These are phyloP conservation scores for Farysia itapuensis DNA, from an alignment of 1,284 basidiomycete species.

Conservation along the genomic window DNA sequence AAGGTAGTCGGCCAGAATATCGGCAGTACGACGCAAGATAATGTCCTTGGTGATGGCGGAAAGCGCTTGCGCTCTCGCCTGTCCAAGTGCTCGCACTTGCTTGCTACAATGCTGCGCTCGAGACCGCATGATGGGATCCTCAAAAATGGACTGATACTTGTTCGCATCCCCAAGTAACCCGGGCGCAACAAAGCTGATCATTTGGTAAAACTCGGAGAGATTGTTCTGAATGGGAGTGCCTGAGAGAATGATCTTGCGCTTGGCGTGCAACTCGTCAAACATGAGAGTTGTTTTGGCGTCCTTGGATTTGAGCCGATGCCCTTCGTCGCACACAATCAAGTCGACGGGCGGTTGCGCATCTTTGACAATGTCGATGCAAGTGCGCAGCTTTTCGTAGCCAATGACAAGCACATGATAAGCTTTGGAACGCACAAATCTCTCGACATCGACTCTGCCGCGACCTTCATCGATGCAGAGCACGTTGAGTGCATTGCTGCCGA, in stretches of 20 bases:
- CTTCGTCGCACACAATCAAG: constrained; percentile 93
- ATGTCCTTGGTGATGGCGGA: constrained; percentile 78
- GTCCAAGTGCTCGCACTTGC: constrained; percentile 75
- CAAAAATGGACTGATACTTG: constrained; percentile 68
- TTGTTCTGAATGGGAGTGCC: constrained; percentile 97
- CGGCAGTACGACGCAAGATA: constrained; percentile 75
- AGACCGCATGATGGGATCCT: constrained; percentile 84
- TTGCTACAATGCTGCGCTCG: constrained; percentile 74
- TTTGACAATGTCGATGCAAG: constrained; percentile 43
- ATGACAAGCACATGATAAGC: constrained; percentile 83
- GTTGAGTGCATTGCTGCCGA: constrained; percentile 73
- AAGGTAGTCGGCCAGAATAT: constrained; percentile 77
- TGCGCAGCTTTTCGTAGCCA: constrained; percentile 85
- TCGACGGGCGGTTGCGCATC: constrained; percentile 73
- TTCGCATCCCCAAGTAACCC: constrained; percentile 68
- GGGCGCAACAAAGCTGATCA: constrained; percentile 94
- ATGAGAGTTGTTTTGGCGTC: constrained; percentile 87
- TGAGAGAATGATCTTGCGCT: constrained; percentile 77
- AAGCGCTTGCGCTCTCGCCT: constrained; percentile 65
- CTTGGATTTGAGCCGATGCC: constrained; percentile 89
- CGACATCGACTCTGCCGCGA: constrained; percentile 31
- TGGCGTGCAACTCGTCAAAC: constrained; percentile 78
- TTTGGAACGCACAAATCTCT: constrained; percentile 60
- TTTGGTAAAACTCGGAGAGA: constrained; percentile 89
- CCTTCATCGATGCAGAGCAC: constrained; percentile 73